Evolutionary conservation across 768 basidiomycete genomes (phyloP).

Genomic region (Mycena kentingensis): DNA sequence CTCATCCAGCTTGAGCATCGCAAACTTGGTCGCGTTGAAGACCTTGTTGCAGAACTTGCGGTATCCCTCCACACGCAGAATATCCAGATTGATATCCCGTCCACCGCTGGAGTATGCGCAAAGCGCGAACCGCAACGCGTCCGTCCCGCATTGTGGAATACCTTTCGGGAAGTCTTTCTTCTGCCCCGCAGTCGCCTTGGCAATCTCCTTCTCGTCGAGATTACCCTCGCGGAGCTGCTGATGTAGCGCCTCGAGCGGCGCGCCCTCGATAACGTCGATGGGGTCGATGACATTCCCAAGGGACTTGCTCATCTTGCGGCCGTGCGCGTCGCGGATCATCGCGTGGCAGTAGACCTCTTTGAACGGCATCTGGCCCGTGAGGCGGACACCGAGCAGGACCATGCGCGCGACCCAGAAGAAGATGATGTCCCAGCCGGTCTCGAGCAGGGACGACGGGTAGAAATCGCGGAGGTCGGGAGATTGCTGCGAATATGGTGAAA

Average conservation of each 20-base stretch:
- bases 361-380: conserved; percentile 93
- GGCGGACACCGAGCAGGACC: conserved; percentile 87
- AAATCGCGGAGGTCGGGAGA: conserved; percentile 77
- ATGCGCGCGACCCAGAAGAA: conserved; percentile 99
- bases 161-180: conserved; percentile 99
- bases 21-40: conserved; percentile 98
- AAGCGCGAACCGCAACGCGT: conserved; percentile 92
- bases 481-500: conserved; percentile 30
- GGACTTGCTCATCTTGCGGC: conserved; percentile 98
- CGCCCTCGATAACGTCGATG: conserved; percentile 88
- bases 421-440: conserved; percentile 99
- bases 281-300: conserved; percentile 98
- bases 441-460: conserved; percentile 89
- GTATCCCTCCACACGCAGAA: conserved; percentile 94
- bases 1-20: conserved; percentile 94
- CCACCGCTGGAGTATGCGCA: conserved; percentile 94
- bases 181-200: conserved; percentile 90
- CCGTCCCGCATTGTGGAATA: conserved; percentile 97
- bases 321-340: conserved; percentile 98
- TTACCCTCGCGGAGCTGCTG: conserved; percentile 88
- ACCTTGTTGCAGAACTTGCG: conserved; percentile 99
- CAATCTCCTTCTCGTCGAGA: conserved; percentile 89
- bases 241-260: conserved; percentile 77
- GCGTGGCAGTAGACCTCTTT: conserved; percentile 95
- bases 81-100: conserved; percentile 96